These are phyloP conservation scores for Paecilomyces formosus DNA, from an alignment of 2,329 filamentous ascomycete species.

Conservation along the genomic window DNA sequence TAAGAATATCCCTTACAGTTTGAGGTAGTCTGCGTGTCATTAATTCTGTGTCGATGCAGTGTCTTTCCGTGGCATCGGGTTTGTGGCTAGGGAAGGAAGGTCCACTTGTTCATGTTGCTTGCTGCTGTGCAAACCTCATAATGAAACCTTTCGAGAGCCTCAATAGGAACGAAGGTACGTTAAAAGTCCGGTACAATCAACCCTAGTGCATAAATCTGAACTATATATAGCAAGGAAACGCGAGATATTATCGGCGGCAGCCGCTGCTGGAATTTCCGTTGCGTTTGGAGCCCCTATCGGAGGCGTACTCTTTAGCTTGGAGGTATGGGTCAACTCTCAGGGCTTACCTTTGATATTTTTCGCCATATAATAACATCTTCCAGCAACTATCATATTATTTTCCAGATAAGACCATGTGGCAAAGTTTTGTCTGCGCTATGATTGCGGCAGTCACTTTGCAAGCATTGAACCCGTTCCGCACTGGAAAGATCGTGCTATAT, in stretches of 20 bases:
- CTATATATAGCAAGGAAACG: slow-evolving; percentile 67
- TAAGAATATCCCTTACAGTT: slow-evolving; percentile 33
- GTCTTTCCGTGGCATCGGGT: slow-evolving; percentile 83
- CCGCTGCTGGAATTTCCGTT: slow-evolving; percentile 86
- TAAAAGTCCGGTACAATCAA: not conserved
- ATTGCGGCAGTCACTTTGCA: slow-evolving; percentile 92
- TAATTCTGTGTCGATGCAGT: slow-evolving; percentile 43
- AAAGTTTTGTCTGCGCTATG: slow-evolving; percentile 98
- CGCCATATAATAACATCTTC: not conserved
- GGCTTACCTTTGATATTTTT: not conserved
- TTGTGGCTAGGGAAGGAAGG: slow-evolving; percentile 98
- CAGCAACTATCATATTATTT: slow-evolving; percentile 94
- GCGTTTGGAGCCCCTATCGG: slow-evolving; percentile 92
- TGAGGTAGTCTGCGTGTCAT: slow-evolving; percentile 9
- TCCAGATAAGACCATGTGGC: slow-evolving; percentile 99
- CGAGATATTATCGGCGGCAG: slow-evolving; percentile 85
- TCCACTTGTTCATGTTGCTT: slow-evolving; percentile 89
- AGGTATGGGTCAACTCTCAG: slow-evolving; percentile 45
- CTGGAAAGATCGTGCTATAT: slow-evolving; percentile 90
- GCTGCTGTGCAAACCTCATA: slow-evolving; percentile 89
- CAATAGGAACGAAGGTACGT: slow-evolving; percentile 73
- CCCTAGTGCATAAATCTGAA: slow-evolving; percentile 6
- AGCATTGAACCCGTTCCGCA: slow-evolving; percentile 87
- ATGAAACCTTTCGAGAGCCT: slow-evolving; percentile 81
- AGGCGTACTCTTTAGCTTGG: slow-evolving; percentile 90